These are phyloP conservation scores for Penicillium turbatum DNA, from an alignment of 495 filamentous ascomycete genomes.

Conservation along the genomic window DNA sequence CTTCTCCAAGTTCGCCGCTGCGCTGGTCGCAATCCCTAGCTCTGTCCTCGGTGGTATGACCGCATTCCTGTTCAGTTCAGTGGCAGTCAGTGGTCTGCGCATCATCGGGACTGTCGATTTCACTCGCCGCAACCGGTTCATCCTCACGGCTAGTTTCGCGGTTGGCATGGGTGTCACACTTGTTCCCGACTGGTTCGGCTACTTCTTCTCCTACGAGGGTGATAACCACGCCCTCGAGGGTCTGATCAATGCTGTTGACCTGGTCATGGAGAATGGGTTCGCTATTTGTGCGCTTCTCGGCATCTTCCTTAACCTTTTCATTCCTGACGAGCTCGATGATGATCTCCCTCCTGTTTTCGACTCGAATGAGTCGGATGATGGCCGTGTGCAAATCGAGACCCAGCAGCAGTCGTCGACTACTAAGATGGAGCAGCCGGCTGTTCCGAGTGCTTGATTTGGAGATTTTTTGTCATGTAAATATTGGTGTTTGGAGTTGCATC, in stretches of 20 bases:
- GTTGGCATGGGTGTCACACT: constrained; percentile 79
- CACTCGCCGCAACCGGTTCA: constrained; percentile 81
- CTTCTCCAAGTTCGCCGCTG: constrained; percentile 89
- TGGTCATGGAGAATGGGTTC: constrained; percentile 72
- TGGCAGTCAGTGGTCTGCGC: constrained; percentile 80
- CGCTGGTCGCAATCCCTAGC: constrained; percentile 75
- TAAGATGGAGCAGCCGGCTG: constrained; percentile 1
- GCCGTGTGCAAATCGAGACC: neutral
- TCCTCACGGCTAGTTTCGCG: constrained; percentile 73
- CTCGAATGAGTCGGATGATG: constrained; percentile 16
- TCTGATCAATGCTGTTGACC: constrained; percentile 74
- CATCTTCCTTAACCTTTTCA: constrained; percentile 66
- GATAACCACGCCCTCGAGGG: constrained; percentile 67
- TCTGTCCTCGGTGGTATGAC: constrained; percentile 90
- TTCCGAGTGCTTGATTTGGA: neutral
- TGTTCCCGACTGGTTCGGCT: constrained; percentile 70
- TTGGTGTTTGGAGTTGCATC: neutral
- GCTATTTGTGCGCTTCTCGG: constrained; percentile 65
- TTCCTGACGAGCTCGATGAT: constrained; percentile 71
- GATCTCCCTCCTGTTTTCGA: constrained; percentile 41
- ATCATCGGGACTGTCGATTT: constrained; percentile 78
- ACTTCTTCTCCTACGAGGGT: constrained; percentile 71
- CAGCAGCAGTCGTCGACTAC: neutral
- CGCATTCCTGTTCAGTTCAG: constrained; percentile 81
- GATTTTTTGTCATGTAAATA: neutral